These are phyloP conservation scores for Erythrobasidium hasegawianum DNA, from an alignment of 1,284 basidiomycete species.

Conservation along the genomic window DNA sequence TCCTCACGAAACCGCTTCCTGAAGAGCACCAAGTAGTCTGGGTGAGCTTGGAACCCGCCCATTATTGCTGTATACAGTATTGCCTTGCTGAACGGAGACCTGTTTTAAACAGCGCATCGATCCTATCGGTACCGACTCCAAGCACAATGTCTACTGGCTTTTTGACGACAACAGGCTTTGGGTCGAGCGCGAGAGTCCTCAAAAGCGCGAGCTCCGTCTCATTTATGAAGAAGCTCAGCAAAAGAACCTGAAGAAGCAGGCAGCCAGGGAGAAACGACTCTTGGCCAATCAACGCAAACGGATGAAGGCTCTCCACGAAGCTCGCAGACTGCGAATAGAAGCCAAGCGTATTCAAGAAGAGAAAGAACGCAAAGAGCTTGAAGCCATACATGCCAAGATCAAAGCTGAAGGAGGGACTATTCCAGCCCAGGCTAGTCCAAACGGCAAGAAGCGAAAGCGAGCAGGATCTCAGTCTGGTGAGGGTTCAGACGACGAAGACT, in stretches of 20 bases:
- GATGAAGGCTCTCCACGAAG: constrained; percentile 16
- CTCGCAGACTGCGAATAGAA: constrained; percentile 13
- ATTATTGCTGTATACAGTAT: not conserved
- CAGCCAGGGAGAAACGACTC: constrained; percentile 17
- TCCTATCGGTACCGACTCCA: constrained; percentile 78
- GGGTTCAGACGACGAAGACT: not conserved
- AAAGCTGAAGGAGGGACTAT: constrained; percentile 8
- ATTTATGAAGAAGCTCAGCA: constrained; percentile 12
- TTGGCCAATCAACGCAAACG: constrained; percentile 21
- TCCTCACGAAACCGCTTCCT: constrained; percentile 48
- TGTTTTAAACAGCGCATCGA: constrained; percentile 63
- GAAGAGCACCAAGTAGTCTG: constrained; percentile 54
- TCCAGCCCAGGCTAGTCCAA: not conserved
- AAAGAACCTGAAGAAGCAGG: not conserved
- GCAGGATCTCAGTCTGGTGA: constrained; percentile 1
- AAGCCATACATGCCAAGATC: constrained; percentile 1
- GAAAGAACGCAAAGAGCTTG: constrained; percentile 10
- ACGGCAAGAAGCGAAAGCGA: constrained; percentile 18
- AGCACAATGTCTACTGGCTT: constrained; percentile 79
- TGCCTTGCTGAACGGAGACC: constrained; percentile 2
- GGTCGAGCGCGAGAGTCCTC: constrained; percentile 61
- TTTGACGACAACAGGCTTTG: constrained; percentile 84
- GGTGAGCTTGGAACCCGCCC: constrained; percentile 45
- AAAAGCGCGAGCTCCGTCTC: not conserved
- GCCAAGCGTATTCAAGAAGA: constrained; percentile 8